phyloP scores from a whole-genome alignment of 805 yeast genomes.

The Yarrowia yakushimensis region DNA sequence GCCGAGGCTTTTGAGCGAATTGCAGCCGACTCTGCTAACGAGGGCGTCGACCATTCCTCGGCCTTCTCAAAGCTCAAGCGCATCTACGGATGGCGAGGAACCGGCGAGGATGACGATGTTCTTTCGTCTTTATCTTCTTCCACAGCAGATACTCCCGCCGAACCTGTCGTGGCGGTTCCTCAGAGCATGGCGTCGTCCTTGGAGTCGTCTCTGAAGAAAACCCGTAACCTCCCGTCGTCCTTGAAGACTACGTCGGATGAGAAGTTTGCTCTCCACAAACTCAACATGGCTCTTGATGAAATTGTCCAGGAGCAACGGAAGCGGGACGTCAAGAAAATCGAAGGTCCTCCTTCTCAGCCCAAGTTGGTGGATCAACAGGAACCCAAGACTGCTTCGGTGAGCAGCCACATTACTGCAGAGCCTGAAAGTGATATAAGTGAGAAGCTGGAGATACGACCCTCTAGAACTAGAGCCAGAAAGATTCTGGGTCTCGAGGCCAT shows the following conservation, averaged over 20 bases:
- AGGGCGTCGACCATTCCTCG: constrained; percentile 28
- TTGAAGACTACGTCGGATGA: constrained; percentile 26
- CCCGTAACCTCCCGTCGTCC: constrained; percentile 14
- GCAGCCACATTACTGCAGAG: constrained; percentile 11
- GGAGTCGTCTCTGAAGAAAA: constrained; percentile 7
- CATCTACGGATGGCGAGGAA: constrained; percentile 39
- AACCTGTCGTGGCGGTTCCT: constrained; percentile 1
- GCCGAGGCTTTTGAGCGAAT: constrained; percentile 39
- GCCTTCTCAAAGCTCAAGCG: constrained; percentile 31
- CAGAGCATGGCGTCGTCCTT: constrained; percentile 13
- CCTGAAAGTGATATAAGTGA: neutral
- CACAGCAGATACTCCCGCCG: constrained; percentile 8
- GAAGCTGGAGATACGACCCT: constrained; percentile 28
- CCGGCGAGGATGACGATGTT: constrained; percentile 19
- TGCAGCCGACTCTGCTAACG: constrained; percentile 30
- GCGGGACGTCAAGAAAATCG: constrained; percentile 5
- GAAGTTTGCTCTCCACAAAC: constrained; percentile 33
- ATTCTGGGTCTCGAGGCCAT: constrained; percentile 30
- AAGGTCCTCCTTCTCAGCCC: neutral
- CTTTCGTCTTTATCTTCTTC: constrained; percentile 8
- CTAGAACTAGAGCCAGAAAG: constrained; percentile 28
- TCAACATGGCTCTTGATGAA: constrained; percentile 38
- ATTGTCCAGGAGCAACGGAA: constrained; percentile 28
- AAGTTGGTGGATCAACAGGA: neutral
- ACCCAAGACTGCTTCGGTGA: neutral